These are phyloP conservation scores for Ailanthus altissimus DNA, from an alignment of 345 rosid genomes.

Conservation along the genomic window DNA sequence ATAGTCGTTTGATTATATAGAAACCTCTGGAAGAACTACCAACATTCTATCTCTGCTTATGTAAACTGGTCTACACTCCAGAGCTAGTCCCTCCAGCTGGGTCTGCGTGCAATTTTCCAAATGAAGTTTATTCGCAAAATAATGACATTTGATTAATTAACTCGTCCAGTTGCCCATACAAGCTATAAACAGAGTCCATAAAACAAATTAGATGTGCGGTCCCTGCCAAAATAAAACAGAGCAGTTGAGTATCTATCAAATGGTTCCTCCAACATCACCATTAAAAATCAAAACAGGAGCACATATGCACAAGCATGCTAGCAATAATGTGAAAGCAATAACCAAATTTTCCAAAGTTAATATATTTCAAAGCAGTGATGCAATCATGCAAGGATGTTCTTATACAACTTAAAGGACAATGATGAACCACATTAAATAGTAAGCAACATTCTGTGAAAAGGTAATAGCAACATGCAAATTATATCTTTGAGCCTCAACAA, in stretches of 20 bases:
- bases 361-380: background rate
- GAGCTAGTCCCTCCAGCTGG: background rate
- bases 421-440: background rate
- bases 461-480: background rate
- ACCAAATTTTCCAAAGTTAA: background rate
- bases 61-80: background rate
- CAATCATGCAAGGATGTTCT: background rate
- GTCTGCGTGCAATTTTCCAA: background rate
- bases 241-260: background rate
- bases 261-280: background rate
- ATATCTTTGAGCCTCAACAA: background rate
- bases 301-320: background rate
- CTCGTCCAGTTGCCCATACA: background rate
- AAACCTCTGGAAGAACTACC: background rate
- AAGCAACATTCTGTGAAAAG: background rate
- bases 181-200: background rate
- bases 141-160: background rate
- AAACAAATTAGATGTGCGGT: background rate
- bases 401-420: background rate
- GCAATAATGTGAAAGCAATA: background rate
- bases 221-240: conserved; percentile 15
- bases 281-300: background rate
- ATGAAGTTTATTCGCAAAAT: background rate
- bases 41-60: background rate
- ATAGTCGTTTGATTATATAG: background rate